phyloP scores from a whole-genome alignment of 1,284 basidiomycete genomes.

The Ceratobasidium sp. region DNA sequence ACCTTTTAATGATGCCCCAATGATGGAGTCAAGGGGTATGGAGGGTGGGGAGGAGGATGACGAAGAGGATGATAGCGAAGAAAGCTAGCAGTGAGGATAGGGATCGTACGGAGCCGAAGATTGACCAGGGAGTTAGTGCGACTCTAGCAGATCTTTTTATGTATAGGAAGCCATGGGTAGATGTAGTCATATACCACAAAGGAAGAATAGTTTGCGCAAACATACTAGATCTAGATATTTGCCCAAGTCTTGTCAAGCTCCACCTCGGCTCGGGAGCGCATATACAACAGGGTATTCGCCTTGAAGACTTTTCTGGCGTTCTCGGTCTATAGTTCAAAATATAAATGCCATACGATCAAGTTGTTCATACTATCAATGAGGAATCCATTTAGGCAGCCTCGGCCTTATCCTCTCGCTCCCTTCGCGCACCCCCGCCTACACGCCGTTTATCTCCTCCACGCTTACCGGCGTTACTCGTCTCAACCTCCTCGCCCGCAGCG shows the following conservation, averaged over 20 bases:
- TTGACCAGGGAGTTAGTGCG: neutral
- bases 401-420: conserved; percentile 69
- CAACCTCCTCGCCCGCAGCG: conserved; percentile 53
- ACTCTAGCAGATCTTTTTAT: neutral
- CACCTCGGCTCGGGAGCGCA: neutral
- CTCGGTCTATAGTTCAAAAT: neutral
- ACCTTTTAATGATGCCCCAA: neutral
- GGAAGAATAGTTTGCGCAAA: neutral
- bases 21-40: neutral
- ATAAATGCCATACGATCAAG: conserved; percentile 3
- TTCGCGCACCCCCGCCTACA: conserved; percentile 58
- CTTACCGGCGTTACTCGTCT: conserved; percentile 41
- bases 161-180: neutral
- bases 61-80: neutral
- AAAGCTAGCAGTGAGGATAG: neutral
- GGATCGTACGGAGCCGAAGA: neutral
- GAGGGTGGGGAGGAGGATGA: neutral
- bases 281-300: neutral
- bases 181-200: neutral
- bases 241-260: neutral
- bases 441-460: conserved; percentile 42
- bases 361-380: conserved; percentile 14
- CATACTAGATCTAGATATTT: neutral
- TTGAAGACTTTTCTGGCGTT: neutral
- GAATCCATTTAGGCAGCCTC: conserved; percentile 61